Conservation (phyloP, 176 grass and related monocot genomes). For the Musa itinerans region DNA sequence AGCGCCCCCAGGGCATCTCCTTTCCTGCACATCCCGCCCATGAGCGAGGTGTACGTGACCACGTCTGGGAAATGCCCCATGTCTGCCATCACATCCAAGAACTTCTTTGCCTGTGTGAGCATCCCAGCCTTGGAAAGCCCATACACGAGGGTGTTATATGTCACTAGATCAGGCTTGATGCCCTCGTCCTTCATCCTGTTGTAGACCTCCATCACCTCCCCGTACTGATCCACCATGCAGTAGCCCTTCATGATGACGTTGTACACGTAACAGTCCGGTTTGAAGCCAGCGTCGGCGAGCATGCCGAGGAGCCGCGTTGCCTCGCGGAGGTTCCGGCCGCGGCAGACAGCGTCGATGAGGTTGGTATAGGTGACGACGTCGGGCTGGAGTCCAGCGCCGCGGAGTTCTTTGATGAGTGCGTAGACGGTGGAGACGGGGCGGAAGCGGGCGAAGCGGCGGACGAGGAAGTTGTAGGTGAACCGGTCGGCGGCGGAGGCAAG, state of each 20-base stretch:
- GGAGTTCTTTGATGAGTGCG: conserved; percentile 43
- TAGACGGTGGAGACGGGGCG: conserved; percentile 51
- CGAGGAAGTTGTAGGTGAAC: conserved; percentile 45
- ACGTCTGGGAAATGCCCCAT: conserved; percentile 52
- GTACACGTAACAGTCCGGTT: conserved; percentile 66
- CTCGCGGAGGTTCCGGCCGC: conserved; percentile 46
- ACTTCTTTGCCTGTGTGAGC: conserved; percentile 52
- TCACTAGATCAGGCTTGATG: conserved; percentile 73
- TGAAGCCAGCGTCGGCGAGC: conserved; percentile 51
- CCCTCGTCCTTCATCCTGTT: conserved; percentile 65
- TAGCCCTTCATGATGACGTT: conserved; percentile 82
- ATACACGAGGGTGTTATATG: conserved; percentile 77
- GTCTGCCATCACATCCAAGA: conserved; percentile 47
- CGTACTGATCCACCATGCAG: conserved; percentile 44
- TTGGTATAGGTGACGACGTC: conserved; percentile 45
- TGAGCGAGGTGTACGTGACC: conserved; percentile 74
- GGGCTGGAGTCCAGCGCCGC: conserved; percentile 18
- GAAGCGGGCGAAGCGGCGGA: conserved; percentile 52
- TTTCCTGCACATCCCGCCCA: conserved; percentile 84
- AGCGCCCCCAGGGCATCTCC: conserved; percentile 47
- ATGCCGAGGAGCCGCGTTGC: conserved; percentile 41
- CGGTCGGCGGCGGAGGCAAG: conserved; percentile 16
- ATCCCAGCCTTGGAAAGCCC: conserved; percentile 67
- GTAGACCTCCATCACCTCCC: conserved; percentile 45
- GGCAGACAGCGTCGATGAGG: conserved; percentile 59